Conservation (phyloP, 108 stramenopile genomes). For the Schizochytrium sp. region DNA sequence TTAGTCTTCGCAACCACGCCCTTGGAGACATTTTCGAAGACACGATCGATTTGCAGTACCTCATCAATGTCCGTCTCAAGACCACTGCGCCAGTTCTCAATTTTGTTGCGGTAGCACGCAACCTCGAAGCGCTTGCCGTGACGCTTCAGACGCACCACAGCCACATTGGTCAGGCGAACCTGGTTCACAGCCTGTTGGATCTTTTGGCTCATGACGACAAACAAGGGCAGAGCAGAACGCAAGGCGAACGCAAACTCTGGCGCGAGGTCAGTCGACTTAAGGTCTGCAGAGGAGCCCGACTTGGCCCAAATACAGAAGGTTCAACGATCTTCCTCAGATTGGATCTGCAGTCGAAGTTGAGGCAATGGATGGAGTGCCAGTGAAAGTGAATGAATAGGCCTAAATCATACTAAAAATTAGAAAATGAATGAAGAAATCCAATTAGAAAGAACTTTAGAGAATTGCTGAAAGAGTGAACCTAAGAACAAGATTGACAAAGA, state of each 20-base stretch:
- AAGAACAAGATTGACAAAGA: no score
- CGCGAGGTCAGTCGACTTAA: background rate
- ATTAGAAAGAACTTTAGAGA: no score
- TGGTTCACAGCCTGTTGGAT: conserved; percentile 90
- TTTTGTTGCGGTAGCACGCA: conserved; percentile 97
- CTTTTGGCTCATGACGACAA: conserved; percentile 61
- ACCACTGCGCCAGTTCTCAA: conserved; percentile 94
- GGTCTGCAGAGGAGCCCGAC: background rate
- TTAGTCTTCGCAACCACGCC: conserved; percentile 90
- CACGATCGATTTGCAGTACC: conserved; percentile 93
- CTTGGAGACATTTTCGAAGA: conserved; percentile 96
- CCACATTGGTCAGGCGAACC: conserved; percentile 97
- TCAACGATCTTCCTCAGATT: no score
- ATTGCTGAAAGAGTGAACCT: no score
- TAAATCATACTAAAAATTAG: no score
- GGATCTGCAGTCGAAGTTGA: no score
- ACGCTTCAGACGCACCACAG: conserved; percentile 88
- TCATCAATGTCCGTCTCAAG: conserved; percentile 96
- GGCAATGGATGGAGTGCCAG: no score
- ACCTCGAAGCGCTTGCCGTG: conserved; percentile 96
- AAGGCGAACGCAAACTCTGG: background rate
- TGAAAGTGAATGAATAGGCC: no score
- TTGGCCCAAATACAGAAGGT: no score
- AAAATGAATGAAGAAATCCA: no score
- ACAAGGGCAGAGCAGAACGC: background rate